Conservation (phyloP, 768 basidiomycete species). For the Phylloporus rhodoxanthus region DNA sequence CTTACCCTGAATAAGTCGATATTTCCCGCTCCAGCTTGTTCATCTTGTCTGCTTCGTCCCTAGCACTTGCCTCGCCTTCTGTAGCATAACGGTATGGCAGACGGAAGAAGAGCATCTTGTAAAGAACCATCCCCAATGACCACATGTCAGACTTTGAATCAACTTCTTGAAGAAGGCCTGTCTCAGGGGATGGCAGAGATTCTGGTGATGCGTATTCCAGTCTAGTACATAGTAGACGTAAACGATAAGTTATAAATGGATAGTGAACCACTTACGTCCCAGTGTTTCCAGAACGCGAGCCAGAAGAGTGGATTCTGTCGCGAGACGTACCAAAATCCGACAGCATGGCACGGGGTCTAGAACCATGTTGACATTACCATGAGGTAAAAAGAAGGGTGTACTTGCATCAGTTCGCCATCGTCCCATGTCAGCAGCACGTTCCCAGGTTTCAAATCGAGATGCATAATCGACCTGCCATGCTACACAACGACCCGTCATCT, state of each 20-base stretch:
- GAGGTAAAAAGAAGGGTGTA: constrained; percentile 1
- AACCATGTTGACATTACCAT: not conserved
- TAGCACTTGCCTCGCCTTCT: constrained; percentile 46
- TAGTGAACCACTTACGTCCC: constrained; percentile 64
- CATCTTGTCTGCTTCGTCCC: constrained; percentile 58
- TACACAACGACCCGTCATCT: constrained; percentile 25
- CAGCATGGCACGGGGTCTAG: constrained; percentile 87
- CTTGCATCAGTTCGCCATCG: constrained; percentile 75
- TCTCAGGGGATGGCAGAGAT: constrained; percentile 63
- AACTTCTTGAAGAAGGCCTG: constrained; percentile 61
- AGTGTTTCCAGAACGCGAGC: constrained; percentile 82
- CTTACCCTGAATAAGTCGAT: constrained; percentile 65
- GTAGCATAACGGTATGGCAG: constrained; percentile 77
- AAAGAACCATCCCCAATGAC: constrained; percentile 93
- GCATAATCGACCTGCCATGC: constrained; percentile 82
- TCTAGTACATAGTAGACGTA: constrained; percentile 32
- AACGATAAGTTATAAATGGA: not conserved
- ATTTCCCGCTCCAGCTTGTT: constrained; percentile 70
- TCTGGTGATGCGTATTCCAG: constrained; percentile 90
- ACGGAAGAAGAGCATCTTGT: constrained; percentile 88
- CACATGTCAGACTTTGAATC: constrained; percentile 95
- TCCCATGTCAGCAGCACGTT: constrained; percentile 93
- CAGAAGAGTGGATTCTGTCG: constrained; percentile 72
- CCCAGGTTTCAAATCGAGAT: constrained; percentile 90
- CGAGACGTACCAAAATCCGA: constrained; percentile 94